A percentile compares a stretch with the other conserved stretches of the same genome.
Conservation (phyloP, 345 rosid species). For the Dovyalis caffra region DNA sequence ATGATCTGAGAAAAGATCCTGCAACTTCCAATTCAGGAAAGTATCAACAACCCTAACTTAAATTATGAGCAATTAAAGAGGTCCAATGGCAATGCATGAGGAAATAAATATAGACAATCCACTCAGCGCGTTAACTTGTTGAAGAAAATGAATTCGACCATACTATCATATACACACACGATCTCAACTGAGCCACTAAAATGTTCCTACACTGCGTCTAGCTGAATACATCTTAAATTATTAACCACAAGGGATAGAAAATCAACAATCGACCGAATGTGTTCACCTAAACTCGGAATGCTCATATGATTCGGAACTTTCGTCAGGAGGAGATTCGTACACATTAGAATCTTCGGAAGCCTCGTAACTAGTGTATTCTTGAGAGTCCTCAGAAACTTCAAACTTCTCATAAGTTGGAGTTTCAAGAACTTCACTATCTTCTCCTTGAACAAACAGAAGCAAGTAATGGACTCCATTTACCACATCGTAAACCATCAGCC, state of each 20-base stretch:
- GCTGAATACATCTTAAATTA: neutral
- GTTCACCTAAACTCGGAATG: slow-evolving; percentile 11
- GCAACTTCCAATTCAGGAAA: neutral
- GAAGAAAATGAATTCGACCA: neutral
- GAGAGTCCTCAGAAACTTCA: slow-evolving; percentile 5
- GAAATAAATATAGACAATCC: neutral
- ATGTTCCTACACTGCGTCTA: neutral
- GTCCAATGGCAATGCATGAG: neutral
- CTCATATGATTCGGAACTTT: slow-evolving; percentile 12
- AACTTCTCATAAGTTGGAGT: neutral
- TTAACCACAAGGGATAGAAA: neutral
- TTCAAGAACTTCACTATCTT: slow-evolving; percentile 17
- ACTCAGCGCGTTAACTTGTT: neutral
- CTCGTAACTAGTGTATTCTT: neutral
- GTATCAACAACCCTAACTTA: neutral
- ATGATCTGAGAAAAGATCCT: neutral
- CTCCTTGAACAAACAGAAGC: slow-evolving; percentile 42
- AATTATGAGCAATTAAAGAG: too few species aligned
- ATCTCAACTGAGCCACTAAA: neutral
- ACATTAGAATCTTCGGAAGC: slow-evolving; percentile 8
- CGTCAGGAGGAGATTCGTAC: slow-evolving; percentile 17
- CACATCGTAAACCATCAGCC: slow-evolving; percentile 88
- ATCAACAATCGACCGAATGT: neutral
- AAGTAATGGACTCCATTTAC: slow-evolving; percentile 63
- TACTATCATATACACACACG: neutral